phyloP scores from a whole-genome alignment of 2,329 filamentous ascomycete species.

The Chalara sp. region DNA sequence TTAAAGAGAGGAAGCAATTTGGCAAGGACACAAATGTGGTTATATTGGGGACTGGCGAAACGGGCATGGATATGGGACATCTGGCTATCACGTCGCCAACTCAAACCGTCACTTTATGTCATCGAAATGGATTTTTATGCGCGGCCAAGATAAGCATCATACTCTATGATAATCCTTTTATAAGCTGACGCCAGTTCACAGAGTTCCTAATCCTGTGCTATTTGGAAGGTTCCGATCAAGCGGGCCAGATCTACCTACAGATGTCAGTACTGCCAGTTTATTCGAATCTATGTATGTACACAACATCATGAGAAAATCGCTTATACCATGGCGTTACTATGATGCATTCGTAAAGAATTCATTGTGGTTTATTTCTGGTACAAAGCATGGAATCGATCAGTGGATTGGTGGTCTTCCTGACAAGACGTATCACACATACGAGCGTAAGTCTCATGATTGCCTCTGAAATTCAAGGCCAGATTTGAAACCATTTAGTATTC shows the following conservation, averaged over 20 bases:
- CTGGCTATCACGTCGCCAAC: conserved; percentile 37
- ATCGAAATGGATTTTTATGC: conserved; percentile 39
- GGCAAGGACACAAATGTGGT: conserved; percentile 33
- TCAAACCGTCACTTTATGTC: conserved; percentile 36
- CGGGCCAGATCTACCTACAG: conserved; percentile 33
- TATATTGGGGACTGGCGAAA: conserved; percentile 39
- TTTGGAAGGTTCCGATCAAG: no score
- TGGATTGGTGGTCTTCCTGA: conserved; percentile 34
- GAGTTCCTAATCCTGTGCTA: no score
- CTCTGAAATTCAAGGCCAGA: no score
- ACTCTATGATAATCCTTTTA: no score
- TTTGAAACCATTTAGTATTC: background rate
- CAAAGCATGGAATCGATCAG: conserved; percentile 39
- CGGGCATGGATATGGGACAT: conserved; percentile 38
- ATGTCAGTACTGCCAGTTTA: conserved; percentile 39
- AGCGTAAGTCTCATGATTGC: no score
- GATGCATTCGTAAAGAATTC: conserved; percentile 34
- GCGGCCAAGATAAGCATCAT: conserved; percentile 33
- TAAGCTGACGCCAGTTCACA: no score
- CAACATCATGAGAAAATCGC: conserved; percentile 36
- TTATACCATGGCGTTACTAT: conserved; percentile 39
- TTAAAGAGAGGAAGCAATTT: conserved; percentile 37
- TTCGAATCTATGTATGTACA: conserved; percentile 47
- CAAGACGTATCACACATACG: no score
- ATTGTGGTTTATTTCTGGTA: conserved; percentile 38